These are phyloP conservation scores for Croton setiger DNA, from an alignment of 441 rosid genomes.

Conservation along the genomic window DNA sequence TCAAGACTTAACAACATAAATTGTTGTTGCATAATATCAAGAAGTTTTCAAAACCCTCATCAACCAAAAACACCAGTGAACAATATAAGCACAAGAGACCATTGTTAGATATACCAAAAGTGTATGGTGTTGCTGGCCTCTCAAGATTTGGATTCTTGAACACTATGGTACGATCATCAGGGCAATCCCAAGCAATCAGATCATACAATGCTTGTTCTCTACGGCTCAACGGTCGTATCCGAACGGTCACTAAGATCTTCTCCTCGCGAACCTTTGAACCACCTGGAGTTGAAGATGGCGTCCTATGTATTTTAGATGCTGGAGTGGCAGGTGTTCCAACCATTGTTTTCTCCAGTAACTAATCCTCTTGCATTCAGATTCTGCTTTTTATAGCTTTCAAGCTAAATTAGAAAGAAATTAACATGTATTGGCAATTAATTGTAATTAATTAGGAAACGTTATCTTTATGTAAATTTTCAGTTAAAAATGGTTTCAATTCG, in stretches of 20 bases:
- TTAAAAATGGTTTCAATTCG: neutral
- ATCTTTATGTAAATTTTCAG: neutral
- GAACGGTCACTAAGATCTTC: slow-evolving; percentile 81
- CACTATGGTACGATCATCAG: slow-evolving; percentile 53
- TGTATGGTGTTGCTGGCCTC: slow-evolving; percentile 38
- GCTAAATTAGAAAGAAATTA: neutral
- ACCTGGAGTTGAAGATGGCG: slow-evolving; percentile 55
- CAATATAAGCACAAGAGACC: neutral
- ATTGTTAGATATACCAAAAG: slow-evolving; percentile 45
- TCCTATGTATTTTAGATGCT: slow-evolving; percentile 50
- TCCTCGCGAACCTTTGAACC: slow-evolving; percentile 66
- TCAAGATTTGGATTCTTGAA: slow-evolving; percentile 69
- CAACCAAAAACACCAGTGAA: neutral
- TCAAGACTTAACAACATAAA: neutral
- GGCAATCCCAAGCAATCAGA: slow-evolving; percentile 92
- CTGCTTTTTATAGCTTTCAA: slow-evolving; percentile 1
- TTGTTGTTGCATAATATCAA: neutral
- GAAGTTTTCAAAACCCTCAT: too few relatives aligned
- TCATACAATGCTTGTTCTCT: slow-evolving; percentile 86
- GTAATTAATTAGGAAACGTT: slow-evolving; percentile 14
- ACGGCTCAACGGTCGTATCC: slow-evolving; percentile 77
- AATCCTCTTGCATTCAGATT: neutral
- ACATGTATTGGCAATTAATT: neutral
- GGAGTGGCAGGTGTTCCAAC: slow-evolving; percentile 71
- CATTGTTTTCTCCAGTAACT: slow-evolving; percentile 35